A percentile compares a stretch with the other conserved stretches of the same genome.
These are phyloP conservation scores for Scopulariopsis brevicaulis DNA, from an alignment of 2,329 filamentous ascomycete species.

Conservation along the genomic window DNA sequence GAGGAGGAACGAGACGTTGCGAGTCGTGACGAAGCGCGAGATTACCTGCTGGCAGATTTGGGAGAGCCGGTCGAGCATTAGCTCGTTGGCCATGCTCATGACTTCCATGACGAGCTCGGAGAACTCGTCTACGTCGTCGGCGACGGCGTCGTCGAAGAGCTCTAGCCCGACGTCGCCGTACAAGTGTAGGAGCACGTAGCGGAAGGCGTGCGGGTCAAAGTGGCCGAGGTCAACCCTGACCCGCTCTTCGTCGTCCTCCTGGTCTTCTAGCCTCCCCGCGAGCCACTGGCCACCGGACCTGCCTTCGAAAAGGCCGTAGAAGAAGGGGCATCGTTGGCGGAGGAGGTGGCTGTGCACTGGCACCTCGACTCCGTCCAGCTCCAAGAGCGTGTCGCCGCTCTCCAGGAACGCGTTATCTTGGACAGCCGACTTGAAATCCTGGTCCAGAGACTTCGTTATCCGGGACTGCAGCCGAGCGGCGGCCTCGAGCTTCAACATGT, in stretches of 20 bases:
- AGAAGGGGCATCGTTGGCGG: conserved; percentile 83
- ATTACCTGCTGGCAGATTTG: conserved; percentile 81
- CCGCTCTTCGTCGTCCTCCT: conserved; percentile 14
- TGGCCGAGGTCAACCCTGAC: conserved; percentile 76
- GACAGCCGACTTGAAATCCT: conserved; percentile 61
- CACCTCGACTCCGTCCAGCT: conserved; percentile 64
- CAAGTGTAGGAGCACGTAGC: conserved; percentile 67
- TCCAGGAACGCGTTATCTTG: conserved; percentile 61
- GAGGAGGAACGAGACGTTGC: conserved; percentile 76
- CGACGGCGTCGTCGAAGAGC: conserved; percentile 68
- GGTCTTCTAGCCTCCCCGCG: conserved; percentile 46
- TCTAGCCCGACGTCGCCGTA: conserved; percentile 76
- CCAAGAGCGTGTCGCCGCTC: conserved; percentile 67
- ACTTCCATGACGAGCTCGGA: conserved; percentile 86
- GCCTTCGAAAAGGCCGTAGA: conserved; percentile 81
- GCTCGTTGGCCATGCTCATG: conserved; percentile 78
- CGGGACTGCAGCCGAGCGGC: conserved; percentile 65
- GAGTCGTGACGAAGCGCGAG: conserved; percentile 71
- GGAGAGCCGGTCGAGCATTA: conserved; percentile 87
- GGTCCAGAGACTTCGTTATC: conserved; percentile 50
- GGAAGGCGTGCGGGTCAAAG: conserved; percentile 60
- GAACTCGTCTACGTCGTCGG: conserved; percentile 67
- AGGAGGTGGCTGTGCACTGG: conserved; percentile 68
- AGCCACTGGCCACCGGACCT: conserved; percentile 80
- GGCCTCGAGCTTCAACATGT: conserved; percentile 61